phyloP scores from a whole-genome alignment of 2,329 filamentous ascomycete genomes.

The Cladosporium phlei region DNA sequence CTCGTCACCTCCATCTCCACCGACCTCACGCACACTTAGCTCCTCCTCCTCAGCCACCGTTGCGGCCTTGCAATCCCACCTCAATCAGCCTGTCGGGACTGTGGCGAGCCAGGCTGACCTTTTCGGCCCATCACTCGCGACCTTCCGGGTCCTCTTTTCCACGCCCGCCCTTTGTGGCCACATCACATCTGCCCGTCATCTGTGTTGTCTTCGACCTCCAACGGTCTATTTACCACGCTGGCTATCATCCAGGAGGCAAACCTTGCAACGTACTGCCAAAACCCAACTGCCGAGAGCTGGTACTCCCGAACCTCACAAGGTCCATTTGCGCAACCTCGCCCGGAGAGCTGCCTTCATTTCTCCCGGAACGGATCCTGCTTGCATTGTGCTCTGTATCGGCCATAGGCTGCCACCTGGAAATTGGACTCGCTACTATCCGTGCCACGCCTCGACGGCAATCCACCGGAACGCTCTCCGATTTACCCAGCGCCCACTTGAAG shows the following conservation, averaged over 20 bases:
- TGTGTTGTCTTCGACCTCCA: background rate
- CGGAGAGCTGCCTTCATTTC: no score
- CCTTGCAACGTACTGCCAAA: background rate
- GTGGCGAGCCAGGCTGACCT: background rate
- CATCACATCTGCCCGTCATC: background rate
- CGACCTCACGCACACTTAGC: background rate
- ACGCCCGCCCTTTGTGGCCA: background rate
- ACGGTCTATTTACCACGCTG: background rate
- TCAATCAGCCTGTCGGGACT: conserved; percentile 5
- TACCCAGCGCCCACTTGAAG: background rate
- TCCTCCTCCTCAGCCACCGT: conserved; percentile 1
- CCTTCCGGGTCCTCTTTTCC: background rate
- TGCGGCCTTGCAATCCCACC: background rate
- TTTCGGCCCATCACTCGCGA: background rate
- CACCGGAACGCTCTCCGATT: conserved; percentile 7
- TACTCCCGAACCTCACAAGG: background rate
- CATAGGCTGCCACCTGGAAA: conserved; percentile 1
- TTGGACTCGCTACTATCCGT: background rate
- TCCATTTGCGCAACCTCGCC: background rate
- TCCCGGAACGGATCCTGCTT: conserved; percentile 1
- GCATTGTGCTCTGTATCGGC: conserved; percentile 1
- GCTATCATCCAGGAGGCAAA: no score
- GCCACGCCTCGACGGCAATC: background rate
- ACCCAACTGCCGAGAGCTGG: conserved; percentile 2
- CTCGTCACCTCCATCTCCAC: background rate